Base-by-base conservation (phyloP, 2,329 filamentous ascomycete genomes). In the Aureobasidium sp. region DNA sequence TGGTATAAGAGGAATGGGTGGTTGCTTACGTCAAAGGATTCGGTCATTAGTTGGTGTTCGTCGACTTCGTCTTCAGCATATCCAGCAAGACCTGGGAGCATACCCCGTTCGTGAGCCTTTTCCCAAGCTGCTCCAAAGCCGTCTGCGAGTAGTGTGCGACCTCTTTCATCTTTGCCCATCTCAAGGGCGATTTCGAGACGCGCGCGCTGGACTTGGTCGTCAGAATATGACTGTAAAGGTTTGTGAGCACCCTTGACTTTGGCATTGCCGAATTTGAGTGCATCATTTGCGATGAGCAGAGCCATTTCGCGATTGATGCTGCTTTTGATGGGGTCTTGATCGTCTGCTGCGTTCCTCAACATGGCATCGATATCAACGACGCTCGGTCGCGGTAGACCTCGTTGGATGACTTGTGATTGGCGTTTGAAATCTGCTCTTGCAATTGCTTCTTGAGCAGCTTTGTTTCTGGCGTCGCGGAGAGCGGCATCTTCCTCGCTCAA, bases 341-440 rank as follows among this genome's bases (percentile, higher is more conserved):
- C 70, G 11, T 76, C 69, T 2, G 79, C 76, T 0, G 85, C 86
- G 27, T 75, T 76, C 58, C 81, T 78, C 48, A 90, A 66, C 59
- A 97, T 71, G 1, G 76, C 75, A 47, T 83, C 74, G 19, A 93
- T 70, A 66, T 97, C 85, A 12, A 97, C 75, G 2, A 78, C 71
- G 1, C 78, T 76, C 1, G 93, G 90, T 39, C 91, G 80, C 6
- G 93, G 93, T 11, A 98, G 74, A 3, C 80, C 81, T 60, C 79
- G 83, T 70, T 97, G 91, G 69, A 96, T 83, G n/a, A 95, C 90
- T 64, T 95, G 90, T 1, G 88, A 94, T 62, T 93, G 84, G 47
- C 90, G 79, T 66, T 81, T 84, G 63, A 89, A 86, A 61, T 97
- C 90, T 11, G 79, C 71, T 63, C 78, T 66, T 66, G 84, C 75